These are phyloP conservation scores for Pseudevernia furfuracea DNA, from an alignment of 495 filamentous ascomycete genomes.

Conservation along the genomic window DNA sequence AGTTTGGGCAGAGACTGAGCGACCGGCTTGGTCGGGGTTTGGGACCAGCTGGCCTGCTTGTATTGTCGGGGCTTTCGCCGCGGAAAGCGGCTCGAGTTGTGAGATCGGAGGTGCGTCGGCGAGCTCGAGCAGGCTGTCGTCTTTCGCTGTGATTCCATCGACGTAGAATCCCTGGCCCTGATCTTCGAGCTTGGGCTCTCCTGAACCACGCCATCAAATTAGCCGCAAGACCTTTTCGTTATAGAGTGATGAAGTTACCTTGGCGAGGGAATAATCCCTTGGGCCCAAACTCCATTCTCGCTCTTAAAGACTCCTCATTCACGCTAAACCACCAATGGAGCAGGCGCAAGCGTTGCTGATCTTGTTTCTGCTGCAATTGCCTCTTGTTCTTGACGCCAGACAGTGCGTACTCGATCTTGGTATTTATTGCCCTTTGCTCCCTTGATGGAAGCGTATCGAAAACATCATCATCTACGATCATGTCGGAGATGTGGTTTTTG, in stretches of 20 bases:
- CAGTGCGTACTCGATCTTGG: background rate
- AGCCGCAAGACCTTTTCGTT: background rate
- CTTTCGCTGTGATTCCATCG: background rate
- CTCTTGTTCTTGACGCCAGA: background rate
- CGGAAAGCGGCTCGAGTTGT: background rate
- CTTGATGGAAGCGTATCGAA: background rate
- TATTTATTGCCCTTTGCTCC: background rate
- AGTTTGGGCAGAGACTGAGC: background rate
- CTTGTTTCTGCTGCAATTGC: background rate
- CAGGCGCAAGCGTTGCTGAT: background rate
- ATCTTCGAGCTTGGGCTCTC: background rate
- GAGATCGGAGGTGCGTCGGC: background rate
- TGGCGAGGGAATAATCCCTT: background rate
- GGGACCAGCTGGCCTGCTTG: background rate
- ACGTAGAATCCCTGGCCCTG: background rate
- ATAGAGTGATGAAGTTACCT: background rate
- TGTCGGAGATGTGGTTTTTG: background rate
- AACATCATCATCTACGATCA: background rate
- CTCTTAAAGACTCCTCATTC: background rate
- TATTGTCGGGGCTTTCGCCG: background rate
- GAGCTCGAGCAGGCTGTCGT: background rate
- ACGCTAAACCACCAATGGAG: slow-evolving; percentile 1
- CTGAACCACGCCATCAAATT: background rate
- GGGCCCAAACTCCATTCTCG: background rate
- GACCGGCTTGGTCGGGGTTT: background rate